Base-by-base conservation (phyloP, 345 rosid genomes). In the Citrus medica region DNA sequence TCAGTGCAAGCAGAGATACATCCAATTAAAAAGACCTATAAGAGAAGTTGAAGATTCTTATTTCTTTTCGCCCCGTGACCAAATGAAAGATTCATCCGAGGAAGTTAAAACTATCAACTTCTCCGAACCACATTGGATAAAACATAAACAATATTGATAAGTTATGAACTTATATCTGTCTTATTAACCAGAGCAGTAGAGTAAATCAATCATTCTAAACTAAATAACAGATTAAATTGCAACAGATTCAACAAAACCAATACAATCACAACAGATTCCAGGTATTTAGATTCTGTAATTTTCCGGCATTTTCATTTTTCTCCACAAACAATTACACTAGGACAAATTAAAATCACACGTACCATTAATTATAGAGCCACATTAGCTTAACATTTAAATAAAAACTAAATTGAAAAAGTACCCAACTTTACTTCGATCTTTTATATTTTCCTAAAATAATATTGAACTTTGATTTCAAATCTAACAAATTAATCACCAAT, bases 361-460 rank as follows among this genome's bases (percentile, higher is more conserved):
- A 16, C 22, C 73, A 25, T 19, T 27, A 69, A 16, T 0, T 9
- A n/a, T 40, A 16, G 7, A 16, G 7, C 27, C 16, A 25, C 17
- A 27, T 25, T 35, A 66, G 4, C 40, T 21, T 33, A 66, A 35
- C 40, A 33, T 66, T 33, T 4, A n/a, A 60, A 63, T 35, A 46
- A 25, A 32, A 28, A 27, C 3, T 62, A 60, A 70, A 60, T 38
- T 14, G 71, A 71, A 33, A 60, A 70, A 69, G 9, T 10, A 73
- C 48, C 76, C 71, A 61, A 63, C 35, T 17, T 74, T 9, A 61
- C 60, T 77, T 48, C 56, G 48, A 67, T 62, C 74, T 66, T 40
- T 10, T 10, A 40, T 42, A 42, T 42, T 42, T 12, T 42, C 14
- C 14, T 12, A 62, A 38, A 9, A 75, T 60, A 30, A 30, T 28